phyloP scores from a whole-genome alignment of 352 stramenopile genomes.

The Blastocystis sp. region DNA sequence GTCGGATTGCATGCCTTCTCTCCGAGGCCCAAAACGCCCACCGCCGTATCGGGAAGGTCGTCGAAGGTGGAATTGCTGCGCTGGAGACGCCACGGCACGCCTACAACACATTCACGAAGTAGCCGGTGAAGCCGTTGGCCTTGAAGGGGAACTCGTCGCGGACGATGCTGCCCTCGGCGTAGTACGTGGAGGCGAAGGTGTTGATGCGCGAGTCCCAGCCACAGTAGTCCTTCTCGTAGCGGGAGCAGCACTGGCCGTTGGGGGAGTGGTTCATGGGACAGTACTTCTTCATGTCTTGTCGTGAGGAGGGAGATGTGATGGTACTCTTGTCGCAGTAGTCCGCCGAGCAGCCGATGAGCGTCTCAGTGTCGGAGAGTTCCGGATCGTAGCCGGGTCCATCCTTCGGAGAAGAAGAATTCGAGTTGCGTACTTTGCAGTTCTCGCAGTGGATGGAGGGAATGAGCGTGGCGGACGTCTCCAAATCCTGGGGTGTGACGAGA shows the following conservation, averaged over 20 bases:
- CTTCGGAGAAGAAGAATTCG: neutral
- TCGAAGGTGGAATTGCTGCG: slow-evolving; percentile 41
- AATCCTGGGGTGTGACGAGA: neutral
- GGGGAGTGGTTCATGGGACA: slow-evolving; percentile 10
- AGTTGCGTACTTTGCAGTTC: slow-evolving; percentile 9
- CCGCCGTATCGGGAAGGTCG: neutral
- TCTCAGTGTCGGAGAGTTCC: slow-evolving; percentile 22
- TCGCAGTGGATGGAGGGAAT: slow-evolving; percentile 33
- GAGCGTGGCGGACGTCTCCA: slow-evolving; percentile 26
- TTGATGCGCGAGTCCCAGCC: slow-evolving; percentile 7
- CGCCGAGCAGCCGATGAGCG: neutral
- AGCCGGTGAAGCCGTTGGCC: neutral
- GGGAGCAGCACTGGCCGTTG: neutral
- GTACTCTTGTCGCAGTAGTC: slow-evolving; percentile 38
- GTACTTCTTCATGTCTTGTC: neutral
- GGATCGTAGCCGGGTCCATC: slow-evolving; percentile 20
- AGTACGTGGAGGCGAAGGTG: slow-evolving; percentile 3
- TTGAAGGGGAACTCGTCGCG: slow-evolving; percentile 17
- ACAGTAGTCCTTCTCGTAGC: slow-evolving; percentile 34
- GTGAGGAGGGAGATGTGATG: neutral
- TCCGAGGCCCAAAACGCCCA: slow-evolving; percentile 1
- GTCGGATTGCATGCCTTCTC: slow-evolving; percentile 49
- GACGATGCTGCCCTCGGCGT: slow-evolving; percentile 35
- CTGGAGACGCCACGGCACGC: neutral
- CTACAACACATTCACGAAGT: slow-evolving; percentile 49